Evolutionary conservation across 495 filamentous ascomycete genomes (phyloP), one percentile per base, ranked within the genome.

Genomic region (Barbatosphaeria neglecta): DNA sequence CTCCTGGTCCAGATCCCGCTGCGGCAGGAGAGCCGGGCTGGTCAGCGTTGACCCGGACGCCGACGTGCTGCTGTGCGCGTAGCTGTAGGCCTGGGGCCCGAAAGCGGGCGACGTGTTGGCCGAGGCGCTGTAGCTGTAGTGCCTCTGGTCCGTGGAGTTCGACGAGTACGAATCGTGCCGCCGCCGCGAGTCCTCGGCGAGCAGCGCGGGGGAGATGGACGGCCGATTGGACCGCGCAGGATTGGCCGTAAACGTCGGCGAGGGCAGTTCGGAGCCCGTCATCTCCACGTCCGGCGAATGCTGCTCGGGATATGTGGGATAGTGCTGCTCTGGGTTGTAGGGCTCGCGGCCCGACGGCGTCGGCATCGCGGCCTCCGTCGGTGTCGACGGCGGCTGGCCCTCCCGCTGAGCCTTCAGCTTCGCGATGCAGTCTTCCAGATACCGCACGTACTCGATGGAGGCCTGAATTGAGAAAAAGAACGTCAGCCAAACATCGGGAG

Each of bases 371-470:
- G 55, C 54, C 37, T 54, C 50, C 25, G 50, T 28, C 31, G 49
- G 50, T 3, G 51, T 40, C 16, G 50, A 46, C 4, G 47, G 20
- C 22, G 51, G 54, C 20, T 51, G 39, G 27, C 51, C 43, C 47
- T 54, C 46, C 44, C 60, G 57, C 67, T 79, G 78, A 7, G 71
- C 79, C 57, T 95, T 90, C 25, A 97, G 68, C 51, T 92, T 84
- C 13, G 73, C 60, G 19, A 97, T 82, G 59, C 92, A 97, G 60
- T 84, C 78, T 57, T 98, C 86, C 2, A 98, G 78, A 55, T 98
- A 98, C 49, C 85, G 86, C 47, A 96, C 81, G 58, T 98, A 97
- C 54, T 97, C 92, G 54, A 98, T 97, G 51, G 87, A 93, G 17
- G 92, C 85, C 90, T 95, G 45, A n/a, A n/a, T n/a, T n/a, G 20